Percentiles rank a stretch among this genome's conserved stretches.
Conservation (phyloP, 2,329 filamentous ascomycete species). For the Trichoderma sp. region DNA sequence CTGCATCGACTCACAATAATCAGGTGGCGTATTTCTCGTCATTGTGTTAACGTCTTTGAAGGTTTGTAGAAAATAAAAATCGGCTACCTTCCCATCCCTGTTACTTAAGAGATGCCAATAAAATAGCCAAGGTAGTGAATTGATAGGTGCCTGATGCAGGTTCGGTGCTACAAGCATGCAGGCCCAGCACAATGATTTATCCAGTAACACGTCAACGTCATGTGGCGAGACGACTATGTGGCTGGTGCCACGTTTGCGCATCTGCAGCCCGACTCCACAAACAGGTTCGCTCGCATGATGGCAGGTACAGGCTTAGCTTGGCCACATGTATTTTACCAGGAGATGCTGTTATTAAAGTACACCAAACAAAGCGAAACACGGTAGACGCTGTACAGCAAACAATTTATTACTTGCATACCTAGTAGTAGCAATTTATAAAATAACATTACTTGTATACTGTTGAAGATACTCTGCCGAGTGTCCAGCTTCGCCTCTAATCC, state of each 20-base stretch:
- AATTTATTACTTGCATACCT: neutral
- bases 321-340: neutral
- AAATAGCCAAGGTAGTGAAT: constrained; percentile 1
- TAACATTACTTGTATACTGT: neutral
- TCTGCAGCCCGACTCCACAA: constrained; percentile 6
- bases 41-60: constrained; percentile 30
- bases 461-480: neutral
- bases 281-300: neutral
- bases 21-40: constrained; percentile 48
- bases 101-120: neutral
- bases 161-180: neutral
- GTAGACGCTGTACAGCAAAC: neutral
- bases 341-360: neutral
- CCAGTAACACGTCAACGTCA: constrained; percentile 40
- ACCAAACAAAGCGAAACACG: neutral
- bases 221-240: constrained; percentile 41
- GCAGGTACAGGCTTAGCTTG: neutral
- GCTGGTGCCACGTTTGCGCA: constrained; percentile 25
- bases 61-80: neutral
- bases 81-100: neutral
- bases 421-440: neutral
- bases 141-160: constrained; percentile 17
- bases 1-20: constrained; percentile 55
- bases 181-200: neutral
- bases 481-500: neutral